phyloP scores from a whole-genome alignment of 164 flowering plant genomes.

The Hamamelis virginiana region DNA sequence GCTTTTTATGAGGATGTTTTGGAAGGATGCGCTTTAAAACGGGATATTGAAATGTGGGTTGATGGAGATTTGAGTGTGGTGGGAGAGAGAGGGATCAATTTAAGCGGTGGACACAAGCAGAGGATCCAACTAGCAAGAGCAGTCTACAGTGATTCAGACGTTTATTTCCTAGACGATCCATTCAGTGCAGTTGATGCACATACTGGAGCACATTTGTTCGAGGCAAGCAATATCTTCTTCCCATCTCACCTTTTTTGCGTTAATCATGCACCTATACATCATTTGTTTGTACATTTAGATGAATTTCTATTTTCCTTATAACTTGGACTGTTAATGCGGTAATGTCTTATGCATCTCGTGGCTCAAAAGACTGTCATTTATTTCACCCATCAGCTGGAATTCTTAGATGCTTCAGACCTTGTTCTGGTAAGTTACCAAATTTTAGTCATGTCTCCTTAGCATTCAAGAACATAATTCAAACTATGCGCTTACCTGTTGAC shows the following conservation, averaged over 20 bases:
- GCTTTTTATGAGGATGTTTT: slow-evolving; percentile 53
- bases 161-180: slow-evolving; percentile 83
- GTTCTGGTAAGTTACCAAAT: slow-evolving; percentile 51
- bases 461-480: not conserved
- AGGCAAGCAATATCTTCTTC: slow-evolving; percentile 32
- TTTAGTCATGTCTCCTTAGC: not conserved
- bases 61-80: slow-evolving; percentile 58
- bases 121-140: slow-evolving; percentile 84
- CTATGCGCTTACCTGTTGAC: not conserved
- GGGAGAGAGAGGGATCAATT: slow-evolving; percentile 81
- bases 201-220: slow-evolving; percentile 77
- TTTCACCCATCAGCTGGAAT: slow-evolving; percentile 84
- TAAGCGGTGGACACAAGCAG: slow-evolving; percentile 89
- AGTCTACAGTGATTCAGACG: slow-evolving; percentile 62
- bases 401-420: slow-evolving; percentile 69
- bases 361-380: slow-evolving; percentile 66
- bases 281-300: not conserved
- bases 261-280: not conserved
- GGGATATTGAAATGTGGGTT: slow-evolving; percentile 64
- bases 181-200: slow-evolving; percentile 92
- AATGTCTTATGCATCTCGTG: slow-evolving; percentile 59
- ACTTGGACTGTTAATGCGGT: slow-evolving; percentile 38
- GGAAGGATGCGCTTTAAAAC: slow-evolving; percentile 66
- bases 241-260: not conserved
- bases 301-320: not conserved